Conservation (phyloP, 768 basidiomycete species). For the Crassisporium funariophilum region DNA sequence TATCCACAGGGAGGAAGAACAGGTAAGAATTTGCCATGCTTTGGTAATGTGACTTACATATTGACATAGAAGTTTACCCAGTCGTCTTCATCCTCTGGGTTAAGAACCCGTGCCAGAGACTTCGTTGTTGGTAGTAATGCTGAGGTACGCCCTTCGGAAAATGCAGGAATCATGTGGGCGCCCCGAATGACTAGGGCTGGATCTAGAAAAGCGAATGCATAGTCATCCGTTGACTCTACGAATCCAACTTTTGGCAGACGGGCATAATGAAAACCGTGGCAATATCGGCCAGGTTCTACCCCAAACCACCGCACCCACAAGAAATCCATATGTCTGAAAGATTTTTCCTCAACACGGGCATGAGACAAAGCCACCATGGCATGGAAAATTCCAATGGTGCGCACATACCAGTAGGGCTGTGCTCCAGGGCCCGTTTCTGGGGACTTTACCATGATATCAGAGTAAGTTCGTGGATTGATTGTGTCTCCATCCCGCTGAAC, state of each 20-base stretch:
- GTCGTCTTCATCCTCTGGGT: background rate
- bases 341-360: background rate
- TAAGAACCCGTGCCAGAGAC: background rate
- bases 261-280: constrained; percentile 15
- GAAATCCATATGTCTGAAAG: background rate
- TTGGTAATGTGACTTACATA: no score
- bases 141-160: background rate
- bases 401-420: background rate
- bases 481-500: constrained; percentile 23
- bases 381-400: background rate
- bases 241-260: constrained; percentile 28
- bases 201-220: constrained; percentile 34
- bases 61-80: no score
- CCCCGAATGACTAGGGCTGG: constrained; percentile 22
- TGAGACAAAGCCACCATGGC: no score
- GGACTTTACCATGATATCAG: constrained; percentile 2
- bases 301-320: background rate
- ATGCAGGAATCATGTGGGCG: constrained; percentile 2
- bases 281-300: background rate
- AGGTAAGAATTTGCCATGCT: no score
- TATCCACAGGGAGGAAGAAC: no score
- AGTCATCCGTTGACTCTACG: constrained; percentile 20
- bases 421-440: background rate
- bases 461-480: constrained; percentile 2
- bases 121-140: background rate